A percentile compares a stretch with the other conserved stretches of the same genome.
Evolutionary conservation across 805 yeast species (phyloP).

Genomic region (Lachancea mirantina): DNA sequence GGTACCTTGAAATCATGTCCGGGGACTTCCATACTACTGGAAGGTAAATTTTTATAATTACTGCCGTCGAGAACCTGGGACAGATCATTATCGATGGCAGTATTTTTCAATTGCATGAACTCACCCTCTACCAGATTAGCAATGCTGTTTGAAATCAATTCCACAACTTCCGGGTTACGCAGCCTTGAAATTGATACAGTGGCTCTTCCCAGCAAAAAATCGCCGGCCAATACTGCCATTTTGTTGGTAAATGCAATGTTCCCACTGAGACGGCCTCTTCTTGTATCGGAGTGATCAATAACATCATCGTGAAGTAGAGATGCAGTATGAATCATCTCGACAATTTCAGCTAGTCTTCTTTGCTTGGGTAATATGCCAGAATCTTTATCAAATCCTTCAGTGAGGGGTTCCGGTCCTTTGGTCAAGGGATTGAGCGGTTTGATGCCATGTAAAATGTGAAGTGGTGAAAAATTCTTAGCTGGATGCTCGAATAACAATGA

Average conservation of each 20-base stretch:
- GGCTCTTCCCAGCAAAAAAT: constrained; percentile 89
- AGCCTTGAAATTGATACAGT: constrained; percentile 91
- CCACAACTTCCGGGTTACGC: constrained; percentile 95
- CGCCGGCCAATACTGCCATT: constrained; percentile 97
- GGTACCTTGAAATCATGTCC: constrained; percentile 52
- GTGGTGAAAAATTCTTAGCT: constrained; percentile 54
- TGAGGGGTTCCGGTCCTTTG: constrained; percentile 66
- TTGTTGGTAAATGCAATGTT: constrained; percentile 92
- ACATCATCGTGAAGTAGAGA: constrained; percentile 94
- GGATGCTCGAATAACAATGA: constrained; percentile 54
- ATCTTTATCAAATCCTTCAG: constrained; percentile 44
- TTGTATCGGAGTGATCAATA: constrained; percentile 78
- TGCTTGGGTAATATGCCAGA: constrained; percentile 89
- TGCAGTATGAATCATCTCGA: constrained; percentile 98
- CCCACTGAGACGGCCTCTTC: constrained; percentile 88
- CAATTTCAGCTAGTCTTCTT: constrained; percentile 91
- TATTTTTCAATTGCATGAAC: constrained; percentile 95
- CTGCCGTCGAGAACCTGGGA: constrained; percentile 27
- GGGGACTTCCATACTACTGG: constrained; percentile 55
- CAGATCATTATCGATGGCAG: constrained; percentile 54
- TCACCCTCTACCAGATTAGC: constrained; percentile 98
- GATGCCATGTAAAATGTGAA: constrained; percentile 79
- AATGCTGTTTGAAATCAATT: constrained; percentile 87
- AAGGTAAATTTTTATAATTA: constrained; percentile 42
- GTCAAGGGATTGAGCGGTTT: constrained; percentile 89